These are phyloP conservation scores for Pharus latifolius DNA, from an alignment of 176 grass and related monocot species.

Conservation along the genomic window DNA sequence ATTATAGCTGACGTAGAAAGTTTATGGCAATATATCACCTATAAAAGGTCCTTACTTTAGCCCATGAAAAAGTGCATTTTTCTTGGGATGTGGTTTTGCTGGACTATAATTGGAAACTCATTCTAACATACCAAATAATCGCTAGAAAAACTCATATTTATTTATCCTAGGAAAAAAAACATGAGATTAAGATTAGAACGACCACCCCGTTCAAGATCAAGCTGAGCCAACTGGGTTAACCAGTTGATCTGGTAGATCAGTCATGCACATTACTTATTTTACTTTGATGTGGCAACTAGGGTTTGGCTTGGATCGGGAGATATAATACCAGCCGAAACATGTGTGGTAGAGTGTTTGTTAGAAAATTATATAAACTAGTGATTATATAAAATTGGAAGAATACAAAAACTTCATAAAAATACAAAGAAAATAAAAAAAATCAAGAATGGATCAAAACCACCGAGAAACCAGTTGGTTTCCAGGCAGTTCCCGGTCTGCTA, in stretches of 20 bases:
- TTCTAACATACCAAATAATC: conserved; percentile 1
- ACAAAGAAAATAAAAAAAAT: no score
- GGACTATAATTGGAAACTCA: not conserved
- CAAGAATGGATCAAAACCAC: no score
- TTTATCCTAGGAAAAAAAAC: not conserved
- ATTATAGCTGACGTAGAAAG: not conserved
- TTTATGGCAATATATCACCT: not conserved
- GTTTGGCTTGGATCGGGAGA: no score
- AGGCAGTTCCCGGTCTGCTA: no score
- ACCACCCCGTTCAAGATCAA: not conserved
- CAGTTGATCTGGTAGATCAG: not conserved
- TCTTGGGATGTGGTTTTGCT: not conserved
- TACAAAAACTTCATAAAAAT: no score
- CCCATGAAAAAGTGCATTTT: not conserved
- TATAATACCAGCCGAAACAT: no score
- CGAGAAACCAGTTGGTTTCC: no score
- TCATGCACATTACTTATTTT: not conserved
- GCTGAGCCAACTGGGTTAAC: not conserved
- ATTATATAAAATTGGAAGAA: no score
- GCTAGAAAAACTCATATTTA: not conserved
- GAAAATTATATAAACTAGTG: no score
- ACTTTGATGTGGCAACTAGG: not conserved
- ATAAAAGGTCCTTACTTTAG: not conserved
- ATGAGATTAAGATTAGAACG: not conserved
- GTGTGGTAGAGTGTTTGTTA: no score